A percentile compares a stretch with the other conserved stretches of the same genome.
phyloP scores from a whole-genome alignment of 371 early-diverging fungal genomes.

The Ordospora colligata region DNA sequence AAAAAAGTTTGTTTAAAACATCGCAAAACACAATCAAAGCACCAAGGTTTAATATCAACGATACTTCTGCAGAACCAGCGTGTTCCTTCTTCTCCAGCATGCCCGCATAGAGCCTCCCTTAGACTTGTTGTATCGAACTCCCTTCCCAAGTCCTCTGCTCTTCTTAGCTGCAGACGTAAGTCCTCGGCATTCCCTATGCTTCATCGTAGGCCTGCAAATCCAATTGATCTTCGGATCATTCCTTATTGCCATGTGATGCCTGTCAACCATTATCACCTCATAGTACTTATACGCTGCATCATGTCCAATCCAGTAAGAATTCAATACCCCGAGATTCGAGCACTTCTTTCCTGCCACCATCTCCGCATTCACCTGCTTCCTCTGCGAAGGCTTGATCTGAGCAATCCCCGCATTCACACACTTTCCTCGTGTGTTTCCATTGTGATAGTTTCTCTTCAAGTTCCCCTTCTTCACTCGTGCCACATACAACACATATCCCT shows the following conservation, averaged over 20 bases:
- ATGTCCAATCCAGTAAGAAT: slow-evolving; percentile 95
- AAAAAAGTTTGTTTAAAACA: not conserved
- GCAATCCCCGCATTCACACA: slow-evolving; percentile 87
- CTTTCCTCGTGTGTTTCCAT: slow-evolving; percentile 93
- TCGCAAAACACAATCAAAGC: not conserved
- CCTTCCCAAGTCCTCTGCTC: slow-evolving; percentile 89
- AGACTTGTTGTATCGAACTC: slow-evolving; percentile 90
- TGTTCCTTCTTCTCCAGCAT: slow-evolving; percentile 64
- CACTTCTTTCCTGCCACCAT: slow-evolving; percentile 86
- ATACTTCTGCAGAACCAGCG: slow-evolving; percentile 10
- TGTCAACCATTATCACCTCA: slow-evolving; percentile 94
- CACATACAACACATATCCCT: slow-evolving; percentile 89
- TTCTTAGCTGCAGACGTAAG: slow-evolving; percentile 88
- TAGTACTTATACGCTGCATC: slow-evolving; percentile 93
- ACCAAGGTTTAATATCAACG: slow-evolving; percentile 8
- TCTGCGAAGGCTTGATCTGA: slow-evolving; percentile 86
- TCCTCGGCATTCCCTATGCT: slow-evolving; percentile 92
- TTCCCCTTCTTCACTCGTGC: slow-evolving; percentile 93
- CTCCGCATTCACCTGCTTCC: slow-evolving; percentile 81
- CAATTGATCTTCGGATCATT: slow-evolving; percentile 94
- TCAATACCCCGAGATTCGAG: slow-evolving; percentile 82
- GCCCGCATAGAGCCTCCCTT: slow-evolving; percentile 82
- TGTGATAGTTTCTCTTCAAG: slow-evolving; percentile 77
- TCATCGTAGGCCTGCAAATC: slow-evolving; percentile 88
- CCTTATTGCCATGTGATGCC: slow-evolving; percentile 84